These are phyloP conservation scores for Stemphylium beticola DNA, from an alignment of 2,329 filamentous ascomycete species.

Conservation along the genomic window DNA sequence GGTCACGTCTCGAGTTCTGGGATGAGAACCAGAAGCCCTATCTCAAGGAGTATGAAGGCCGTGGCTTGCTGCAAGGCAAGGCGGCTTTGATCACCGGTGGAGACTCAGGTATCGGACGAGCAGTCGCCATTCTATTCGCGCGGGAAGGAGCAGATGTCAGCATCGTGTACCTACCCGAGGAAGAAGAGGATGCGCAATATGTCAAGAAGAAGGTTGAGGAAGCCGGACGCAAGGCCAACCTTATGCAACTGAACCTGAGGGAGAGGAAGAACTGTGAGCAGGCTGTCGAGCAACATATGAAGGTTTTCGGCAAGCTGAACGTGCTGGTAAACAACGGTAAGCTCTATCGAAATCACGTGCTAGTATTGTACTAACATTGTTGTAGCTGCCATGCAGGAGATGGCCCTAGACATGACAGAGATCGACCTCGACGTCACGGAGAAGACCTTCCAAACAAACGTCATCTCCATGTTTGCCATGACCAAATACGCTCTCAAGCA, in stretches of 20 bases:
- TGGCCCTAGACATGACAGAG: constrained; percentile 59
- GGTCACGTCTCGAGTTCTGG: constrained; percentile 30
- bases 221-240: constrained; percentile 61
- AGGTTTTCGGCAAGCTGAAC: constrained; percentile 70
- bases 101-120: constrained; percentile 77
- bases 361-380: not conserved
- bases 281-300: constrained; percentile 67
- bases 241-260: constrained; percentile 61
- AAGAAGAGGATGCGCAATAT: constrained; percentile 75
- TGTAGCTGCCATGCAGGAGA: constrained; percentile 61
- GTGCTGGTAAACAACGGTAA: constrained; percentile 52
- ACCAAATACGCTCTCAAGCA: constrained; percentile 75
- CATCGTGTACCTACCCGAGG: constrained; percentile 74
- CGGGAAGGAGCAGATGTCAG: constrained; percentile 76
- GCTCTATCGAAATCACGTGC: not conserved
- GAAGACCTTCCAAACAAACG: constrained; percentile 72
- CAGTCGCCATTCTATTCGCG: constrained; percentile 75
- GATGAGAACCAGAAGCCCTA: constrained; percentile 29
- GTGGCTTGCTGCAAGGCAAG: constrained; percentile 36
- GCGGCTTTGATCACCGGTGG: constrained; percentile 73
- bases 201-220: constrained; percentile 72
- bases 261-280: constrained; percentile 70
- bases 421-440: constrained; percentile 63
- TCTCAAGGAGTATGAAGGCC: constrained; percentile 30
- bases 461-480: constrained; percentile 78